Percentiles rank a stretch among this genome's conserved stretches.
Conservation (phyloP, 1,139 yeast species). For the Blastobotrys apis region DNA sequence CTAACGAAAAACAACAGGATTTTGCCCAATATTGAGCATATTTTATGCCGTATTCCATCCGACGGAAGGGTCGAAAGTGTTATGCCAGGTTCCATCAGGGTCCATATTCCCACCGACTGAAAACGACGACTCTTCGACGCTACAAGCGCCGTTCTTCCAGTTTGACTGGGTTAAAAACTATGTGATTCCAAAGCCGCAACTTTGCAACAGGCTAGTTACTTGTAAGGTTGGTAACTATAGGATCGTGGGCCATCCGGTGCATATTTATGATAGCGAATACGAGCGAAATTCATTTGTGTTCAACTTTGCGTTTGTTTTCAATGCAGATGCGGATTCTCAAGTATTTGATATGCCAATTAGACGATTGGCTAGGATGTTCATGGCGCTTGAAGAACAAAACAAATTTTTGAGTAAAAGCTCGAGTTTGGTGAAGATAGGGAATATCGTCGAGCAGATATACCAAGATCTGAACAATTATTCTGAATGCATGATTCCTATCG, state of each 20-base stretch:
- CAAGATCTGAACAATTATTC: conserved; percentile 93
- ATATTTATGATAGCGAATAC: conserved; percentile 67
- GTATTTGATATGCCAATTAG: conserved; percentile 84
- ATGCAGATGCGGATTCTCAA: conserved; percentile 72
- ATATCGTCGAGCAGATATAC: conserved; percentile 78
- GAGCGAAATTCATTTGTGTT: conserved; percentile 89
- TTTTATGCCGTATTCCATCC: conserved; percentile 94
- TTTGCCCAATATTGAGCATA: conserved; percentile 78
- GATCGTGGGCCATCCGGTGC: conserved; percentile 88
- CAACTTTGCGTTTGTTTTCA: conserved; percentile 88
- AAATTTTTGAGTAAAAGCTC: conserved; percentile 55
- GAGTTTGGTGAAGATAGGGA: conserved; percentile 57
- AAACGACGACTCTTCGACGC: conserved; percentile 35
- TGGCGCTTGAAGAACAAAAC: conserved; percentile 85
- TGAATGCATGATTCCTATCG: conserved; percentile 92
- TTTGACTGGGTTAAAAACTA: conserved; percentile 86
- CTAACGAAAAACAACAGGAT: too few species aligned
- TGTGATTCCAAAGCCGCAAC: conserved; percentile 86
- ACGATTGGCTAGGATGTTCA: conserved; percentile 83
- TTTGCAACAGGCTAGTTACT: conserved; percentile 77
- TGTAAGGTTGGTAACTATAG: conserved; percentile 66
- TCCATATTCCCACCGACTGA: conserved; percentile 42
- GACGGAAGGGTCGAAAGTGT: conserved; percentile 90
- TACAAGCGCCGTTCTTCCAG: conserved; percentile 49
- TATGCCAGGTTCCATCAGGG: conserved; percentile 82